These are phyloP conservation scores for Lipomyces kockii DNA, from an alignment of 805 yeast genomes.

Conservation along the genomic window DNA sequence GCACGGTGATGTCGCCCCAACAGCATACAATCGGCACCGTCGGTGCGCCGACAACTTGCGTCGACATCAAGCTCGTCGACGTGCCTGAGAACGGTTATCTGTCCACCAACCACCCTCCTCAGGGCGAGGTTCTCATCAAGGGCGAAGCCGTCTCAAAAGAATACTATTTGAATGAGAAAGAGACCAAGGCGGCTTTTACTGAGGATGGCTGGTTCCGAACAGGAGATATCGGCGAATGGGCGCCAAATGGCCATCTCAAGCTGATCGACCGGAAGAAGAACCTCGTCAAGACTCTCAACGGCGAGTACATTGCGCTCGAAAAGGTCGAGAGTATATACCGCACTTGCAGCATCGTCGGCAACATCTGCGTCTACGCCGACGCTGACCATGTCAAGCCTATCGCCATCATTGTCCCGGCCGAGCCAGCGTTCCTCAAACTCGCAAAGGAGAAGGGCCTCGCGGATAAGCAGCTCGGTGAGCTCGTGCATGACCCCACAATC, in stretches of 20 bases:
- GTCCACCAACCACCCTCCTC: constrained; percentile 72
- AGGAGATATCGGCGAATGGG: constrained; percentile 97
- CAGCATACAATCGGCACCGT: constrained; percentile 74
- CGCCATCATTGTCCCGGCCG: constrained; percentile 86
- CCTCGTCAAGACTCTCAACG: constrained; percentile 91
- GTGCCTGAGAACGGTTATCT: constrained; percentile 89
- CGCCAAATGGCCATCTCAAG: constrained; percentile 73
- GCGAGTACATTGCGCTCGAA: constrained; percentile 97
- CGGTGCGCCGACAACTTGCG: constrained; percentile 81
- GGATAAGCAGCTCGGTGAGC: constrained; percentile 55
- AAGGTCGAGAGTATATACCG: constrained; percentile 90
- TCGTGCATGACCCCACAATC: constrained; percentile 62
- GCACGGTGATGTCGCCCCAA: constrained; percentile 67
- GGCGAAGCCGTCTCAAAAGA: constrained; percentile 76
- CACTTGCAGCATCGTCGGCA: constrained; percentile 73
- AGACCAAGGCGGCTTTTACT: constrained; percentile 73
- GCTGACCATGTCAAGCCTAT: constrained; percentile 84
- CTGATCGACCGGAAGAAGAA: constrained; percentile 95
- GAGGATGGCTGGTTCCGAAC: constrained; percentile 94
- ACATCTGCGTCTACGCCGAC: constrained; percentile 94
- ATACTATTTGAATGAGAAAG: constrained; percentile 82
- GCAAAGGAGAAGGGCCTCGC: constrained; percentile 60
- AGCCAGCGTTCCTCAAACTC: constrained; percentile 62
- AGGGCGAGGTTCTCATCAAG: constrained; percentile 86
- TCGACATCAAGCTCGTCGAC: constrained; percentile 87